phyloP scores from a whole-genome alignment of 2,329 filamentous ascomycete species.

The Exophiala sp. region DNA sequence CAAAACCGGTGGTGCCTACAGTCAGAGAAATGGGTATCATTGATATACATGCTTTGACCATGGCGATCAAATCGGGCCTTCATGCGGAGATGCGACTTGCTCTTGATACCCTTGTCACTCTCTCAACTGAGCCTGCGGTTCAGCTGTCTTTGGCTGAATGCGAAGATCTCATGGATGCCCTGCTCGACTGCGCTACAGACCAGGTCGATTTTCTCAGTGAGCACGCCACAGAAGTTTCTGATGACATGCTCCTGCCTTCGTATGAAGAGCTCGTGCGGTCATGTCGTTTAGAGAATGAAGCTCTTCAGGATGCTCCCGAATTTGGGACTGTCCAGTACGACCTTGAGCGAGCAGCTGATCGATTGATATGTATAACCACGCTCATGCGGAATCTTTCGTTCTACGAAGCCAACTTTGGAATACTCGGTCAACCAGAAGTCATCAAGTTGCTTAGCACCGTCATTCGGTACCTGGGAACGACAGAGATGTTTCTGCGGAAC shows the following conservation, averaged over 20 bases:
- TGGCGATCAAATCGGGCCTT: constrained; percentile 84
- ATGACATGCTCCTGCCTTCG: constrained; percentile 71
- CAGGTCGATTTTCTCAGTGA: constrained; percentile 80
- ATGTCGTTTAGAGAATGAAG: constrained; percentile 67
- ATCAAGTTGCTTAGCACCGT: constrained; percentile 78
- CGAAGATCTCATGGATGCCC: constrained; percentile 79
- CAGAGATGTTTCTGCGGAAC: constrained; percentile 76
- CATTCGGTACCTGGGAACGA: constrained; percentile 80
- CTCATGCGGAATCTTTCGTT: constrained; percentile 92
- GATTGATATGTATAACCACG: constrained; percentile 82
- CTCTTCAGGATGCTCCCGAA: constrained; percentile 63
- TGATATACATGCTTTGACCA: constrained; percentile 82
- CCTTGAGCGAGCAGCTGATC: constrained; percentile 78
- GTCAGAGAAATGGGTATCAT: constrained; percentile 77
- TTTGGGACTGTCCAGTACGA: constrained; percentile 75
- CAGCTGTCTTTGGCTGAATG: constrained; percentile 66
- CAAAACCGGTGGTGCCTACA: constrained; percentile 68
- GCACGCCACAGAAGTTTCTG: constrained; percentile 75
- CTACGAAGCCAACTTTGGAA: constrained; percentile 65
- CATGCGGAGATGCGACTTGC: constrained; percentile 84
- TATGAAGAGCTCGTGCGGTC: constrained; percentile 83
- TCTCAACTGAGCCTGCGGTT: constrained; percentile 60
- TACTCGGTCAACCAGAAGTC: constrained; percentile 69
- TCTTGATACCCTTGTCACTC: constrained; percentile 70
- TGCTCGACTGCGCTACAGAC: constrained; percentile 86